Evolutionary conservation across 257 asterid genomes (phyloP).

Genomic region (Apocynum venetum): DNA sequence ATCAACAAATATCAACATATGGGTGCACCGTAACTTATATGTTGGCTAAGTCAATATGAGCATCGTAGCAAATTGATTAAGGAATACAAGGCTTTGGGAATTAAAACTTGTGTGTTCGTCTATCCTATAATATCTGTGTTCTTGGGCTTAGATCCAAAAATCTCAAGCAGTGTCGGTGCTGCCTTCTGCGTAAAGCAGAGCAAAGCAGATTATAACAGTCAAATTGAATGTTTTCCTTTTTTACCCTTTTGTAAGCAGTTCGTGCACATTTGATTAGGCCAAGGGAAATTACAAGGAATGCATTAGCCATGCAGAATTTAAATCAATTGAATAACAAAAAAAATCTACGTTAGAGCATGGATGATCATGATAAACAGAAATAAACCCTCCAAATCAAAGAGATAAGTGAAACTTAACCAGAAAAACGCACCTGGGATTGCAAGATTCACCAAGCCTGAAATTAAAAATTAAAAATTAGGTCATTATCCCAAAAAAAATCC

Average conservation of each 20-base stretch:
- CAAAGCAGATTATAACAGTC: neutral
- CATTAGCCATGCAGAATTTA: neutral
- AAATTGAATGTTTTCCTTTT: neutral
- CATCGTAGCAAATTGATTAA: neutral
- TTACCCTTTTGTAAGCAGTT: neutral
- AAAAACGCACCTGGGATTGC: constrained; percentile 7
- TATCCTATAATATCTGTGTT: neutral
- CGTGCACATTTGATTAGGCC: neutral
- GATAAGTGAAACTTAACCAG: neutral
- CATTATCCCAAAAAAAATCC: neutral
- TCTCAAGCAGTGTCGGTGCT: neutral
- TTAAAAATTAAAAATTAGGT: neutral
- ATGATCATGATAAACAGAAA: neutral
- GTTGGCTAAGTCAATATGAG: no score
- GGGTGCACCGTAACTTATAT: neutral
- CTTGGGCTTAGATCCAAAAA: neutral
- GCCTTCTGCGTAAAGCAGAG: neutral
- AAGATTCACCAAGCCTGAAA: constrained; percentile 6
- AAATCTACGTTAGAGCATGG: neutral
- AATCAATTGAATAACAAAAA: neutral
- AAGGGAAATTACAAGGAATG: neutral
- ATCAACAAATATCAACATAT: neutral
- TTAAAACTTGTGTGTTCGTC: neutral
- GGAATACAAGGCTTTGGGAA: neutral
- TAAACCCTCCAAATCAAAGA: neutral